Evolutionary conservation across 148 eudicot genomes (phyloP).

Genomic region (Vaccinium corymbosum): DNA sequence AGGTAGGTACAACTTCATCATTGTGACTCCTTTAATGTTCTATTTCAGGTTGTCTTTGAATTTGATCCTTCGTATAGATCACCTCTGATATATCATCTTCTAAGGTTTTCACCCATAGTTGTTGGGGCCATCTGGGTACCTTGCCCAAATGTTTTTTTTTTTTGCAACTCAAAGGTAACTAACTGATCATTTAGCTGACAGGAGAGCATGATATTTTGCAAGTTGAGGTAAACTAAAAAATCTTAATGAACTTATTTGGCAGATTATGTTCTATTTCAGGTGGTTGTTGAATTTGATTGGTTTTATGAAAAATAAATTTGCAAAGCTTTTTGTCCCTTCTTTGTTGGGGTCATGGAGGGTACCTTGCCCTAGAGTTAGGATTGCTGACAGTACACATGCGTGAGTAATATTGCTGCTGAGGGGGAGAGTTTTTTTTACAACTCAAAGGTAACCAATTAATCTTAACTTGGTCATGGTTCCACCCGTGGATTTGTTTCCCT

Average conservation of each 20-base stretch:
- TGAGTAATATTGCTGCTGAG: constrained; percentile 10
- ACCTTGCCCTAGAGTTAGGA: constrained; percentile 1
- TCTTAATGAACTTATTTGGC: neutral
- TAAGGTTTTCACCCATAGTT: neutral
- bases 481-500: constrained; percentile 7
- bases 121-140: constrained; percentile 1
- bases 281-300: neutral
- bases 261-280: neutral
- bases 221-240: neutral
- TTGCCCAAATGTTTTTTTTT: neutral
- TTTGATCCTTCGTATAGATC: constrained; percentile 1
- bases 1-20: constrained; percentile 41
- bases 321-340: neutral
- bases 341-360: constrained; percentile 4
- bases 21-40: constrained; percentile 18
- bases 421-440: neutral
- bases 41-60: constrained; percentile 10
- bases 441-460: constrained; percentile 12
- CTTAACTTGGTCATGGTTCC: constrained; percentile 6
- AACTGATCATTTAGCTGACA: neutral
- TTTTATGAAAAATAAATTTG: neutral
- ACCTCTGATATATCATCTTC: neutral
- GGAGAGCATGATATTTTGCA: neutral
- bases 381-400: constrained; percentile 9
- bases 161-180: constrained; percentile 11